Evolutionary conservation across 192 early-diverging fungal species (phyloP), one percentile per base, ranked within the genome.

Genomic region (Phycomyces blakesleeanus): DNA sequence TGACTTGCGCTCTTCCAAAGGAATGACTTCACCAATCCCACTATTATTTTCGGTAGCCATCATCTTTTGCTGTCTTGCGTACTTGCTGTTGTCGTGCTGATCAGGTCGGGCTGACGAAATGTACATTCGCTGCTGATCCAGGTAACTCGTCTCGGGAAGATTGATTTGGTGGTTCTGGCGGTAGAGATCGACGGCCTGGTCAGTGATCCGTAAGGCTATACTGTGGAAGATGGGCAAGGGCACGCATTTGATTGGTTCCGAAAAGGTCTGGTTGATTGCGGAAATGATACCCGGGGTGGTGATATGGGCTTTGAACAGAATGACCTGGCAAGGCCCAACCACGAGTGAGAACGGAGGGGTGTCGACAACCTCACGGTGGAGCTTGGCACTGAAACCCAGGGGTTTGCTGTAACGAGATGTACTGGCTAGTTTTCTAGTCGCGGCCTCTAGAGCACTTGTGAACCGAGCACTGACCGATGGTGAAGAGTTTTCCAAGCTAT

Each of bases 291-390:
- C 72, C 1, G 61, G 51, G 0, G 72, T 40, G 22, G 51, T 57
- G 16, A 74, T 40, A 39, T 58, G 57, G 12, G 56, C 53, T 47
- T 57, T 67, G 47, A 69, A 74, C 7, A 74, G 41, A 34, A 74
- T 63, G 20, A 74, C 40, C 49, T 64, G 60, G n/a, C 62, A 69
- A 39, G 72, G 53, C 2, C 59, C 57, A 20, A 42, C 27, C 1
- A 66, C 60, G 0, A 74, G 52, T 14, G 61, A 25, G 41, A 74
- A 74, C 12, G 72, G 50, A 41, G 72, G 72, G 2, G 61, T 14
- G 14, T 74, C 66, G 11, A 74, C 26, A 0, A 74, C 34, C 10
- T 59, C 52, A 18, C 38, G 11, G 29, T 74, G 67, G 3, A 74
- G 42, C 0, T 41, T 56, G 9, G 72, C 67, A 15, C 37, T 61